Conservation (phyloP, 805 yeast species). For the Tetrapisispora arboricola region DNA sequence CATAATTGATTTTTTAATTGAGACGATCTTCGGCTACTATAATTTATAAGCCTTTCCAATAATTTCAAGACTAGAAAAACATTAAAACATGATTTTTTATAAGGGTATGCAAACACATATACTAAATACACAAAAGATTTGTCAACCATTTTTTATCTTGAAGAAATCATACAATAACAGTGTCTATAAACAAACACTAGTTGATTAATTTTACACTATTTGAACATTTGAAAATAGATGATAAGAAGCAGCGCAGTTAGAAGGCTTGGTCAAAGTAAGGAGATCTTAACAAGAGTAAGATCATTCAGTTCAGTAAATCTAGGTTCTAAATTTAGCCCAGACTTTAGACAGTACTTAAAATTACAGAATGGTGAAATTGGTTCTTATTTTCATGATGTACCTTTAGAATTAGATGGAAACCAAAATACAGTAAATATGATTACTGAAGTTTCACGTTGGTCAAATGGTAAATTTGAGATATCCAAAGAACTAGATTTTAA, state of each 20-base stretch:
- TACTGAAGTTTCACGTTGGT: conserved; percentile 73
- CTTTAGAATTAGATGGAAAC: conserved; percentile 38
- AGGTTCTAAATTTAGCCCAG: conserved; percentile 33
- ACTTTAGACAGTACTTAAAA: conserved; percentile 37
- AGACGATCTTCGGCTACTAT: too few relatives aligned
- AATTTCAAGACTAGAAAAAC: too few relatives aligned
- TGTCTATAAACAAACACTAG: too few relatives aligned
- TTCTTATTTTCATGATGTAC: conserved; percentile 67
- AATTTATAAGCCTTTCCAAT: too few relatives aligned
- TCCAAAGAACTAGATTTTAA: conserved; percentile 46
- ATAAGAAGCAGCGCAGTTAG: conserved; percentile 4
- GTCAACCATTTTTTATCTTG: too few relatives aligned
- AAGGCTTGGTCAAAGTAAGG: conserved; percentile 8
- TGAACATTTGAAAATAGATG: too few relatives aligned
- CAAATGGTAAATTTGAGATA: conserved; percentile 77
- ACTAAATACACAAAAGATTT: too few relatives aligned
- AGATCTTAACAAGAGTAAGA: conserved; percentile 8
- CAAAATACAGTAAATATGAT: conserved; percentile 48
- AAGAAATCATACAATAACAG: too few relatives aligned
- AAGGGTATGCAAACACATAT: too few relatives aligned
- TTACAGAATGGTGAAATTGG: conserved; percentile 37
- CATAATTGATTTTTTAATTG: too few relatives aligned
- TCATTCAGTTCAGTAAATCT: conserved; percentile 10
- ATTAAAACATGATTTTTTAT: too few relatives aligned
- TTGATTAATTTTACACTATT: too few relatives aligned